Conservation (phyloP, 2,329 filamentous ascomycete genomes). For the Catunica adiposa region DNA sequence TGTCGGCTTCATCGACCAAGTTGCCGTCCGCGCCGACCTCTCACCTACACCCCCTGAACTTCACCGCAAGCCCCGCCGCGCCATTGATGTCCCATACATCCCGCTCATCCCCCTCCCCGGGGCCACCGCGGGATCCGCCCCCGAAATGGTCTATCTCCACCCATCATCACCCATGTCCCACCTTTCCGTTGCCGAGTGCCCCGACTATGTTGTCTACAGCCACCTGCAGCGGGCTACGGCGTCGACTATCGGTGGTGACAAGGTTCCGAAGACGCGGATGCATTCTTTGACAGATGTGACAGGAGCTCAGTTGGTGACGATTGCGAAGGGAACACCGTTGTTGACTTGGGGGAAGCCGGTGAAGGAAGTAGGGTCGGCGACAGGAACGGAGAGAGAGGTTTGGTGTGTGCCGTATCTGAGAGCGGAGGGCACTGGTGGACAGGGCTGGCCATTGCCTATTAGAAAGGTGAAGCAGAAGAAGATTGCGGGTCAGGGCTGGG, state of each 20-base stretch:
- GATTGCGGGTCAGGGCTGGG: conserved; percentile 57
- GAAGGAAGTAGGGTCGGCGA: conserved; percentile 50
- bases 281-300: conserved; percentile 69
- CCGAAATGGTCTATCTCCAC: conserved; percentile 65
- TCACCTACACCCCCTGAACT: conserved; percentile 52
- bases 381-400: conserved; percentile 43
- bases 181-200: conserved; percentile 53
- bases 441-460: conserved; percentile 75
- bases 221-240: conserved; percentile 57
- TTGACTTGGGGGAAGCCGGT: conserved; percentile 79
- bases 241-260: conserved; percentile 26
- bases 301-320: conserved; percentile 54
- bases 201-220: conserved; percentile 74
- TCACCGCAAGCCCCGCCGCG: conserved; percentile 42
- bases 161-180: conserved; percentile 67
- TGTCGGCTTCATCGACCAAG: conserved; percentile 82
- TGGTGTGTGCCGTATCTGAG: conserved; percentile 68
- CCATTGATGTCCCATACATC: conserved; percentile 82
- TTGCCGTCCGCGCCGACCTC: conserved; percentile 84
- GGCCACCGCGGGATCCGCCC: conserved; percentile 24
- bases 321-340: conserved; percentile 74
- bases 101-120: conserved; percentile 56
- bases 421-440: conserved; percentile 47
- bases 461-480: conserved; percentile 70
- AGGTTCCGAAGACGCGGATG: conserved; percentile 63